Conservation (phyloP, 257 asterid species). For the Orobanche coerulescens region DNA sequence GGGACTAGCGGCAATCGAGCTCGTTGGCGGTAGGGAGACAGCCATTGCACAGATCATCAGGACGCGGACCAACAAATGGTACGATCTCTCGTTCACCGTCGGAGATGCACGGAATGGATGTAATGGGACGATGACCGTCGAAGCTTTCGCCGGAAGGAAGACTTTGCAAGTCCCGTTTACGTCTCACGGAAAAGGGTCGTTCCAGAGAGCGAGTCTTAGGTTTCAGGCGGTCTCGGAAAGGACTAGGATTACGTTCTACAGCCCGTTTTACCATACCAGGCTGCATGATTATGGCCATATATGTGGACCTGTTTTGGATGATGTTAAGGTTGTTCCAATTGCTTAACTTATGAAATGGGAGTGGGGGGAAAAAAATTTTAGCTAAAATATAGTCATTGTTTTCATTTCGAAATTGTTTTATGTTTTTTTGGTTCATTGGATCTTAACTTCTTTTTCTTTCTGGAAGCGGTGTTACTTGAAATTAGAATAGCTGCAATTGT, state of each 20-base stretch:
- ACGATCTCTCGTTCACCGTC: constrained; percentile 48
- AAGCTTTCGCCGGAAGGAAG: constrained; percentile 48
- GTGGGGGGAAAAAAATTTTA: not conserved
- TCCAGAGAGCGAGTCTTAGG: constrained; percentile 34
- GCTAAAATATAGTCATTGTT: not conserved
- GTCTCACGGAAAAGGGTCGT: constrained; percentile 53
- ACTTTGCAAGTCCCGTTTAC: constrained; percentile 29
- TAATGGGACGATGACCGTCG: constrained; percentile 50
- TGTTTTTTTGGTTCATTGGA: no score
- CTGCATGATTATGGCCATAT: constrained; percentile 44
- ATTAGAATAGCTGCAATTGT: no score
- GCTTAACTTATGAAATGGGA: constrained; percentile 7
- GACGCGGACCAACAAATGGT: constrained; percentile 37
- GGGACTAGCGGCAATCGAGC: constrained; percentile 57
- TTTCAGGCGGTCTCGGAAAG: constrained; percentile 42
- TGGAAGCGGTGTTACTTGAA: no score
- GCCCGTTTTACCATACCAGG: constrained; percentile 55
- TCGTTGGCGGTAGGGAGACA: constrained; percentile 75
- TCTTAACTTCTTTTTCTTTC: no score
- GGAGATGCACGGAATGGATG: constrained; percentile 69
- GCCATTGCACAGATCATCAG: constrained; percentile 52
- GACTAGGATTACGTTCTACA: constrained; percentile 50
- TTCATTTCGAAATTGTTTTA: constrained; percentile 2
- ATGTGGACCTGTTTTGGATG: constrained; percentile 74
- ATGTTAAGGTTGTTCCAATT: constrained; percentile 49